phyloP scores from a whole-genome alignment of 73 alveolate species.

The Paramecium primaurelia region DNA sequence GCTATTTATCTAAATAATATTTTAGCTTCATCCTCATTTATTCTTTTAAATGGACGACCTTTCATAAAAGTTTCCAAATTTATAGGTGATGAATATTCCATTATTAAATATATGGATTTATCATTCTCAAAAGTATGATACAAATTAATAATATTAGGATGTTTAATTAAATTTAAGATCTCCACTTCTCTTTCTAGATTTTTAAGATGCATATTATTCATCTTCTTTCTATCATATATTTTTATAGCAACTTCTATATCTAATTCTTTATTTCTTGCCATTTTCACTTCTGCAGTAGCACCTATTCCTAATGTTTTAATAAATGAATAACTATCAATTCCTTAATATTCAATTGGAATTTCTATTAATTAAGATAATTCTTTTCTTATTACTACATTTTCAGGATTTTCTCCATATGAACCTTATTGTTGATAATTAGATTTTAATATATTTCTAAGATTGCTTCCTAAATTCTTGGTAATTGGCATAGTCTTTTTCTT shows the following conservation, averaged over 20 bases:
- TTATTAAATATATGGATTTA: slow-evolving; percentile 58
- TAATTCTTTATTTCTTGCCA: slow-evolving; percentile 41
- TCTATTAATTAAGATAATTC: not conserved
- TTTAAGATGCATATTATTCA: not conserved
- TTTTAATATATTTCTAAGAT: slow-evolving; percentile 25
- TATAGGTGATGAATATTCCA: slow-evolving; percentile 72
- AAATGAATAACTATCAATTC: slow-evolving; percentile 1
- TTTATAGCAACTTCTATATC: slow-evolving; percentile 57
- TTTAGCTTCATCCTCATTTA: slow-evolving; percentile 74
- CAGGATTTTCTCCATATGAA: slow-evolving; percentile 17
- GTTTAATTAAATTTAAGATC: slow-evolving; percentile 23
- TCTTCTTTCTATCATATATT: slow-evolving; percentile 58
- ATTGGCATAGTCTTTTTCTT: not conserved
- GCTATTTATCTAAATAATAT: slow-evolving; percentile 70
- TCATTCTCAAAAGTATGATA: slow-evolving; percentile 53
- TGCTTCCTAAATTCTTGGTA: not conserved
- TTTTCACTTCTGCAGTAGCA: slow-evolving; percentile 52
- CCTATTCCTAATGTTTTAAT: slow-evolving; percentile 53
- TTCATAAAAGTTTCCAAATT: slow-evolving; percentile 64
- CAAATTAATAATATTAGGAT: slow-evolving; percentile 57
- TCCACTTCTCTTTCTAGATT: slow-evolving; percentile 61
- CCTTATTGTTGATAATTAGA: slow-evolving; percentile 21
- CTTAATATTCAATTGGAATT: not conserved
- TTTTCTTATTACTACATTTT: not conserved
- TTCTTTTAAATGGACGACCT: slow-evolving; percentile 56